Base-by-base conservation (phyloP, 371 early-diverging fungal species). In the Rhizopus stolonifer region DNA sequence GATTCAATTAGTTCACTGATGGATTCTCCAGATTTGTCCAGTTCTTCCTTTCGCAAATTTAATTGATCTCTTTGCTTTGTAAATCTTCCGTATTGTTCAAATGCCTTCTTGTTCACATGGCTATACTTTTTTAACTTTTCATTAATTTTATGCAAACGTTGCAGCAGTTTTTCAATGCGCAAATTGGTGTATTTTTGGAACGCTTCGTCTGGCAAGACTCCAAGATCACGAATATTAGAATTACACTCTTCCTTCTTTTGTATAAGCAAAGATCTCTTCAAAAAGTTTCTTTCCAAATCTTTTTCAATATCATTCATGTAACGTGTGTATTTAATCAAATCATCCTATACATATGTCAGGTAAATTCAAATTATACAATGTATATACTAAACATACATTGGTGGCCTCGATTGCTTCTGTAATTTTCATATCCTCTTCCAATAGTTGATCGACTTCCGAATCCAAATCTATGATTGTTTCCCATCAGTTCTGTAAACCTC, bases 81-180 rank as follows among this genome's bases (percentile, higher is more conserved):
- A 60, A 96, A 99, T 63, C 89, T 89, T 58, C 72, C 84, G 67
- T 90, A 95, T 73, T 99, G 99, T 72, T 99, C 98, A 70, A 90
- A 90, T 7, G 99, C 99, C 70, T 95, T 95, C 71, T 95, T 96
- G 81, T 99, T 99, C 52, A 99, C 96, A 61, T 96, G 96, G 15
- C 87, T 83, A 62, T 86, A 95, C 67, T 87, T 84, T 54, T 92
- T 91, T 25, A 97, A 71, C 14, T 73, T 79, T 50, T 94, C 94
- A 59, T 95, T 94, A 47, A 85, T 82, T 43, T 80, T 79, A 62
- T 93, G 91, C 40, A 99, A 80, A 49, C 77, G 71, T 57, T 82
- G 84, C 31, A 94, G 61, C 17, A 95, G 49, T 74, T 78, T 84
- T 38, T 77, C 69, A 4, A 79, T 67, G 25, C 58, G 58, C 4